Evolutionary conservation across 208 protist species (phyloP).

Genomic region (Porcisia hertigi): DNA sequence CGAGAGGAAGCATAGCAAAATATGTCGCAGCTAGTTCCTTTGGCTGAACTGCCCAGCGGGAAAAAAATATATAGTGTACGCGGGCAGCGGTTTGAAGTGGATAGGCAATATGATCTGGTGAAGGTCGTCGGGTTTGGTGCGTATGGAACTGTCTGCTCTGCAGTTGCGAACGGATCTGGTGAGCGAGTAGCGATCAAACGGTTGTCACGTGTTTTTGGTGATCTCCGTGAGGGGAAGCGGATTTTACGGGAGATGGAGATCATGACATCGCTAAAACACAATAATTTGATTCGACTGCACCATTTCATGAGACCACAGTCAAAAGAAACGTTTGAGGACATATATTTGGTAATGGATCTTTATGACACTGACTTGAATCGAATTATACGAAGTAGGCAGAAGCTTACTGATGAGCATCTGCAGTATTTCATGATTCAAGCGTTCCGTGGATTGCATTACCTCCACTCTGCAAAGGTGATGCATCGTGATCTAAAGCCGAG

Average conservation of each 20-base stretch:
- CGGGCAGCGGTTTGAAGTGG: constrained; percentile 88
- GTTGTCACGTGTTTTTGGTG: constrained; percentile 94
- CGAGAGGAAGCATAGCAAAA: not conserved
- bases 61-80: constrained; percentile 82
- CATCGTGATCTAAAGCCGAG: constrained; percentile 96
- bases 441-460: constrained; percentile 94
- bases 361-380: constrained; percentile 98
- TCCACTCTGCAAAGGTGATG: constrained; percentile 97
- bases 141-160: constrained; percentile 89
- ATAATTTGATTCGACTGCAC: constrained; percentile 92
- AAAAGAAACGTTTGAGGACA: constrained; percentile 80
- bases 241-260: constrained; percentile 97
- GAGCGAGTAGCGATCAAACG: constrained; percentile 98
- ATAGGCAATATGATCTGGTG: constrained; percentile 63
- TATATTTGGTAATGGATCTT: constrained; percentile 91
- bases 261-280: constrained; percentile 92
- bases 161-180: constrained; percentile 30
- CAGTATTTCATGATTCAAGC: constrained; percentile 99
- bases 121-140: constrained; percentile 86
- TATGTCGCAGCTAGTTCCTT: constrained; percentile 56
- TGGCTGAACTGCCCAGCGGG: constrained; percentile 57
- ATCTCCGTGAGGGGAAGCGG: constrained; percentile 95
- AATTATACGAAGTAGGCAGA: constrained; percentile 95
- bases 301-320: constrained; percentile 79
- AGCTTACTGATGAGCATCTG: constrained; percentile 96